Conservation (phyloP, 2,329 filamentous ascomycete genomes). For the Phaeosphaeriaceae sp. region DNA sequence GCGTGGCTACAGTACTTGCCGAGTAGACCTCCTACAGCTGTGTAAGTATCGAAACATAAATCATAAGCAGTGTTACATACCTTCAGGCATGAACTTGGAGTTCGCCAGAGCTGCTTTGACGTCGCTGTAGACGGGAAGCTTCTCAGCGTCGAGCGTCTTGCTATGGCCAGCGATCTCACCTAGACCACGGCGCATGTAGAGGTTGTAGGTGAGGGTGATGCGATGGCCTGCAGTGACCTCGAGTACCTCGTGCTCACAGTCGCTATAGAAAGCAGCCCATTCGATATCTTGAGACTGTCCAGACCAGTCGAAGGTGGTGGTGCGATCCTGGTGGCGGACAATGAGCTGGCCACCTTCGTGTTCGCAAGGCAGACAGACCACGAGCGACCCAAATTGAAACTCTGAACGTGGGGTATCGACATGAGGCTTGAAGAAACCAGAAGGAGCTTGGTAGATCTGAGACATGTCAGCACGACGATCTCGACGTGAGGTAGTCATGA, state of each 20-base stretch:
- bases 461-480: not conserved
- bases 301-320: conserved; percentile 54
- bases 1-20: conserved; percentile 57
- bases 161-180: conserved; percentile 34
- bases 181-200: conserved; percentile 54
- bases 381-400: conserved; percentile 61
- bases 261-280: conserved; percentile 62
- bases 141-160: conserved; percentile 37
- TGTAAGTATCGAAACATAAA: not conserved
- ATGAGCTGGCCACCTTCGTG: conserved; percentile 53
- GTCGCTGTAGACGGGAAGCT: conserved; percentile 46
- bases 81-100: conserved; percentile 47
- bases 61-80: conserved; percentile 24
- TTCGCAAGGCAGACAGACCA: conserved; percentile 57
- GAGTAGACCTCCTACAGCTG: conserved; percentile 49
- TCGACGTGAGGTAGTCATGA: not conserved
- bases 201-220: conserved; percentile 64
- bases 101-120: conserved; percentile 41
- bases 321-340: conserved; percentile 51
- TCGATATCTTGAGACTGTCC: conserved; percentile 23
- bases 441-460: conserved; percentile 60
- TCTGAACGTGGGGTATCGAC: conserved; percentile 61
- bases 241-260: conserved; percentile 62
- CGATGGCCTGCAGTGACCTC: conserved; percentile 61
- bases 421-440: conserved; percentile 59